These are phyloP conservation scores for Rhodamnia rubescens DNA, from an alignment of 345 rosid genomes.

Conservation along the genomic window DNA sequence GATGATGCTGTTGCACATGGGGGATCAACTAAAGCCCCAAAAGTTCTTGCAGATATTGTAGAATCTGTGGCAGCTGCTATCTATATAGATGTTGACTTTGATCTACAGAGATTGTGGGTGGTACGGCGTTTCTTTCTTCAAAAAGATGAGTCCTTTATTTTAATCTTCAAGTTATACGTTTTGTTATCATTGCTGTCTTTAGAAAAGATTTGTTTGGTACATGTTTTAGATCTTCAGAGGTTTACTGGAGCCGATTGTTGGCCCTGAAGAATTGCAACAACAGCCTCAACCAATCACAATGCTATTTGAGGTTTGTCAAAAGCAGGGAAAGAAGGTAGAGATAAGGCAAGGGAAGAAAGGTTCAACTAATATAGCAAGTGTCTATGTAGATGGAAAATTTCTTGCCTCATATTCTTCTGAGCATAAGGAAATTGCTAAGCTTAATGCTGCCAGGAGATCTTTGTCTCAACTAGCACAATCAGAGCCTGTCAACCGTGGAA, in stretches of 20 bases:
- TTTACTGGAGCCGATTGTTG: conserved; percentile 61
- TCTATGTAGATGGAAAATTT: conserved; percentile 38
- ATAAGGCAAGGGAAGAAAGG: conserved; percentile 28
- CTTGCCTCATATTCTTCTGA: conserved; percentile 45
- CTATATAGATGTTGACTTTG: conserved; percentile 42
- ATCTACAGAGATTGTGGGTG: conserved; percentile 60
- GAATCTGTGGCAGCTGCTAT: conserved; percentile 77
- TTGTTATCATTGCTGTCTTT: neutral
- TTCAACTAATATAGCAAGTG: conserved; percentile 20
- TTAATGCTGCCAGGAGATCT: conserved; percentile 53
- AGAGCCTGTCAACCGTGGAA: neutral
- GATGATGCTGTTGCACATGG: conserved; percentile 34
- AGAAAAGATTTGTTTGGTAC: neutral
- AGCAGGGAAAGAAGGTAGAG: conserved; percentile 39
- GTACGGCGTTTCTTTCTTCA: conserved; percentile 20
- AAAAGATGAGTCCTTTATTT: neutral
- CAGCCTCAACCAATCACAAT: conserved; percentile 66
- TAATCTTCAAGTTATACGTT: neutral
- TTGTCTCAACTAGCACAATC: conserved; percentile 20
- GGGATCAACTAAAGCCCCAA: conserved; percentile 69
- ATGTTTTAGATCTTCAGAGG: conserved; percentile 43
- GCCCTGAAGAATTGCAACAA: conserved; percentile 33
- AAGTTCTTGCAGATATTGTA: conserved; percentile 66
- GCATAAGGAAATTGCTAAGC: conserved; percentile 57
- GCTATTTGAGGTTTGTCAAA: conserved; percentile 54